These are phyloP conservation scores for Ocimum tenuiflorum DNA, from an alignment of 257 asterid species.

Conservation along the genomic window DNA sequence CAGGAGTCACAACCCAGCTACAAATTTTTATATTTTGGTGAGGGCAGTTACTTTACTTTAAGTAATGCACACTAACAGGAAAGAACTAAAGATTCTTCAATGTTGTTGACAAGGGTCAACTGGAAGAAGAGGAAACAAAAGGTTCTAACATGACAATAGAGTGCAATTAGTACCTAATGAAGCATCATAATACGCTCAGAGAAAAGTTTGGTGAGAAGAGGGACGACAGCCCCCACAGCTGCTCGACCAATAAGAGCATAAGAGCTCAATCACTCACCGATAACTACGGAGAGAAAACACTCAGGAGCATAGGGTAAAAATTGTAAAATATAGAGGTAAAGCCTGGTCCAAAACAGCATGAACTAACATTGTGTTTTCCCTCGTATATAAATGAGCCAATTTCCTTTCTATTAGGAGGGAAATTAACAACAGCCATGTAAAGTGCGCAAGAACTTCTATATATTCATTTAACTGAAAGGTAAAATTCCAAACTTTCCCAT, in stretches of 20 bases:
- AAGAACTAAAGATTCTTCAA: background rate
- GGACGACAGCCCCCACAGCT: slow-evolving; percentile 57
- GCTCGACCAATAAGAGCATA: slow-evolving; percentile 98
- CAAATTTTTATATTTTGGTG: background rate
- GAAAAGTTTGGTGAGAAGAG: slow-evolving; percentile 58
- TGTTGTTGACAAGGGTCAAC: background rate
- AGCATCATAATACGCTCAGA: slow-evolving; percentile 61
- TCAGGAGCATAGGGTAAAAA: slow-evolving; percentile 13
- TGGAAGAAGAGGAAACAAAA: background rate
- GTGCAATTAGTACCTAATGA: slow-evolving; percentile 55
- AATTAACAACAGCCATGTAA: too few species aligned
- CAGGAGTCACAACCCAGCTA: background rate
- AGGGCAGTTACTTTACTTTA: background rate
- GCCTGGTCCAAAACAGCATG: too few species aligned
- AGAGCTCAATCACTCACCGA: slow-evolving; percentile 93
- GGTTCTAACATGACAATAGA: background rate
- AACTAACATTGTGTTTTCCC: too few species aligned
- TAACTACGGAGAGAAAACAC: slow-evolving; percentile 48
- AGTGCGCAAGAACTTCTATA: too few species aligned
- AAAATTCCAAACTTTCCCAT: too few species aligned
- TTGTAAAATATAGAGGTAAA: too few species aligned
- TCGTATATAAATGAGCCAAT: too few species aligned
- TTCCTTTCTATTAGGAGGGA: too few species aligned
- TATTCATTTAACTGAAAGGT: too few species aligned
- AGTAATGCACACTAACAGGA: background rate